Base-by-base conservation (phyloP, 2,329 filamentous ascomycete species). In the Aspergillus latus region DNA sequence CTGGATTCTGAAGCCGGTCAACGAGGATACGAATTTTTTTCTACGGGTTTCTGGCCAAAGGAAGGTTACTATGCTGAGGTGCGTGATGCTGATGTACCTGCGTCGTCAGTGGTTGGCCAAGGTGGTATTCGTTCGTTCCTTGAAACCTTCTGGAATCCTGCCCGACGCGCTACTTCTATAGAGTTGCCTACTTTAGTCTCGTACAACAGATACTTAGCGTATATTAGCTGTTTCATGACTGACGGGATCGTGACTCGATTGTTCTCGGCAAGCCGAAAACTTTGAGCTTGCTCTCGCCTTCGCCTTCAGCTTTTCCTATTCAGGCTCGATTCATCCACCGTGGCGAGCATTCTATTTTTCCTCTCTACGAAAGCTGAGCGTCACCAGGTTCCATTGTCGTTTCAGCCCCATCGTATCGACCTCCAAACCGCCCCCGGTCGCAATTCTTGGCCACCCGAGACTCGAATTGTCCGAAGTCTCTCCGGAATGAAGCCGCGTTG, bases 261-360 rank as follows among this genome's bases (percentile, higher is more conserved):
- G 30, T 32, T 48, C 49, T 52, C 49, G 49, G 49, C 49, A 45
- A 26, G 49, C 49, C 49, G 49, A 52, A 52, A 21, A 21, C 21
- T 21, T 21, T 21, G 21, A 21, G 21, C 21, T 21, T 21, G 21
- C 21, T 21, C 21, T 21, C 21, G 21, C 13, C 34, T 37, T 37
- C 34, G 34, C 34, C 11, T 5, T 13, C 34, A 13, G 34, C 34
- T 37, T 37, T 21, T 21, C 21, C 21, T 21, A 21, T 21, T 21
- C 21, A 21, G 21, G 21, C 21, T 21, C 21, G 21, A 21, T 21
- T 21, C 21, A 21, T 21, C 21, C 21, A 21, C 21, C 21, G 21
- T 21, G 21, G 21, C 21, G 21, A 21, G 21, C 21, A 21, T 21
- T 21, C 3, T 21, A 21, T 21, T 21, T 16, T 21, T 21, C 21